Conservation (phyloP, 352 stramenopile genomes). For the Vaucheria bursata region DNA sequence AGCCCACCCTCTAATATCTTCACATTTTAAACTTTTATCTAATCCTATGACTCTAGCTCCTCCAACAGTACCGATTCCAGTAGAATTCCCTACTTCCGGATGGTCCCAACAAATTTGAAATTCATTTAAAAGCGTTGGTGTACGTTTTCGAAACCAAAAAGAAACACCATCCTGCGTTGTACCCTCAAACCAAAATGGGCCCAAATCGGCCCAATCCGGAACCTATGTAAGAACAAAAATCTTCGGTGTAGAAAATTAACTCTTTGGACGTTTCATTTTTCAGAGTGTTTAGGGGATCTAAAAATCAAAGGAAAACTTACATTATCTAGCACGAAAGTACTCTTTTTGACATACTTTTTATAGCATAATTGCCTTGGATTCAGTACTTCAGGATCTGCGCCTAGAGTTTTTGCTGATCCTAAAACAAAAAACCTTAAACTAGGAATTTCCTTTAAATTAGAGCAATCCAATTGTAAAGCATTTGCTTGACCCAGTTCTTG, state of each 20-base stretch:
- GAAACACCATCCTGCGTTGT: constrained; percentile 18
- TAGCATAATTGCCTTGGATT: neutral
- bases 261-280: too few species aligned
- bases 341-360: neutral
- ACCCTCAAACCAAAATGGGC: constrained; percentile 37
- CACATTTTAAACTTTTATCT: constrained; percentile 6
- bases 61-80: constrained; percentile 32
- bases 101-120: constrained; percentile 29
- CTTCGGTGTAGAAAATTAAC: too few species aligned
- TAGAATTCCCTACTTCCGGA: constrained; percentile 15
- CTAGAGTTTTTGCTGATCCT: neutral
- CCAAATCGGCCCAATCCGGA: constrained; percentile 29
- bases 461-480: neutral
- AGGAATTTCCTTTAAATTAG: neutral
- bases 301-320: too few species aligned
- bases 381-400: neutral
- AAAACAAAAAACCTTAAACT: neutral
- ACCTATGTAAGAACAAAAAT: too few species aligned
- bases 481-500: neutral
- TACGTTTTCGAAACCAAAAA: constrained; percentile 40
- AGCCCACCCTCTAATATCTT: neutral
- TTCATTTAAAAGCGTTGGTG: constrained; percentile 28
- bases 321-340: neutral
- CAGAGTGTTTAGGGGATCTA: too few species aligned
- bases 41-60: constrained; percentile 33